Percentiles rank a stretch among this genome's conserved stretches.
Evolutionary conservation across 179 eudicot species (phyloP).

Genomic region (Vitellaria paradoxa): DNA sequence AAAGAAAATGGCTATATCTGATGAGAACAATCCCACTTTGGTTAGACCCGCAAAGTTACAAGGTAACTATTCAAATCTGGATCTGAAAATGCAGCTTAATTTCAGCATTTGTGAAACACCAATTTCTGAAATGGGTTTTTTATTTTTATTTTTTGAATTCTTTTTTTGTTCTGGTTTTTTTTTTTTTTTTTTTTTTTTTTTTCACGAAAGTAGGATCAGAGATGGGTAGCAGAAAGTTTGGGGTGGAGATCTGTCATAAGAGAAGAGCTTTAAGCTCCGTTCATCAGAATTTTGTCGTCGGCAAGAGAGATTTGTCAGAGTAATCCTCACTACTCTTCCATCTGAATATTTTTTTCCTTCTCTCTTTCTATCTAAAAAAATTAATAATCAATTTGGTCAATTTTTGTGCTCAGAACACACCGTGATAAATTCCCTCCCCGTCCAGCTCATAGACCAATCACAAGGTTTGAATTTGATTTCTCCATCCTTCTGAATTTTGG

Average conservation of each 20-base stretch:
- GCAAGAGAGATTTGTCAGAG: constrained; percentile 61
- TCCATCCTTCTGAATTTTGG: not conserved
- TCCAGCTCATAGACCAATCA: constrained; percentile 53
- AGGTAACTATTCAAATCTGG: constrained; percentile 35
- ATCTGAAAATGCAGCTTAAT: not conserved
- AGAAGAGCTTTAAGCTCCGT: constrained; percentile 65
- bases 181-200: constrained; percentile 12
- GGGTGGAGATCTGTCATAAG: constrained; percentile 45
- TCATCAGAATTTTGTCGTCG: constrained; percentile 55
- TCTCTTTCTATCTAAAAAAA: not conserved
- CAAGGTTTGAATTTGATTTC: constrained; percentile 35
- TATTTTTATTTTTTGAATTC: not conserved
- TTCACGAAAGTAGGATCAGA: constrained; percentile 32
- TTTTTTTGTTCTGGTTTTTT: not conserved
- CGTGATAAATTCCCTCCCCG: constrained; percentile 40
- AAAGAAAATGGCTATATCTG: constrained; percentile 37
- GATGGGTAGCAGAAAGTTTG: constrained; percentile 49
- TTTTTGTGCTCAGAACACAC: constrained; percentile 27
- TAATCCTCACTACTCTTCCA: constrained; percentile 14
- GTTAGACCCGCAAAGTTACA: constrained; percentile 33
- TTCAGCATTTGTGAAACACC: not conserved
- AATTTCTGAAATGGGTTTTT: not conserved
- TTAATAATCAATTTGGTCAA: not conserved
- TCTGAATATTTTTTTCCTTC: not conserved
- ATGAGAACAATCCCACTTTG: constrained; percentile 42